Base-by-base conservation (phyloP, 345 rosid species). In the Camelina laxa region DNA sequence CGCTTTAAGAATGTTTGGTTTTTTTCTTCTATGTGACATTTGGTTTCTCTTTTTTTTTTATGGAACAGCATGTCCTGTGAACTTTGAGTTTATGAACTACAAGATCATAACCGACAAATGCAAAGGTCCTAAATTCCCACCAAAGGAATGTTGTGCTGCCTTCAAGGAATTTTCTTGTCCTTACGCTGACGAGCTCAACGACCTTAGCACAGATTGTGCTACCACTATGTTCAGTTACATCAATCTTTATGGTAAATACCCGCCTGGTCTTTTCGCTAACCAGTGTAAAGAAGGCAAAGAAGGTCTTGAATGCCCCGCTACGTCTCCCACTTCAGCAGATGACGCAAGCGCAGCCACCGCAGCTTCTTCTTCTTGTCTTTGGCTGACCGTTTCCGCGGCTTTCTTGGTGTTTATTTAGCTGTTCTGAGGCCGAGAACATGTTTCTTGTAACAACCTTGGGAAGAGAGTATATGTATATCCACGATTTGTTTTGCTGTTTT, bases 141-240 rank as follows among this genome's bases (percentile, higher is more conserved):
- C 87, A 8, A 58, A 74, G 5, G 31, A 42, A 11, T 89, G 92
- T 55, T 87, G 95, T 15, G 24, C 17, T 4, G 66, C 92, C 48
- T 81, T 87, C 19, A 81, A 84, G 86, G 81, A 86, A 3, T 82
- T 89, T 69, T 87, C 96, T 15, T 88, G 96, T 74, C 96, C 96
- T 13, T 88, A 79, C 57, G 36, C 6, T 1, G 86, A 81, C 0
- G 44, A 68, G 15, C 15, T 86, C 60, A 89, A 82, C 45, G 89
- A 89, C 75, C 49, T 77, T 21, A 75, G 81, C n/a, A 74, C 80
- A 0, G 86, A 84, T 0, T 88, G 96, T 9, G 70, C 96, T 20
- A 56, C 83, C 14, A 84, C 80, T 20, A 79, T 89, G 92, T 89
- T 89, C 74, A 86, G 82, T 77, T 88, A 89, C 85, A 86, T 89